Conservation (phyloP, 805 yeast species). For the Jamesozyma gamospora region DNA sequence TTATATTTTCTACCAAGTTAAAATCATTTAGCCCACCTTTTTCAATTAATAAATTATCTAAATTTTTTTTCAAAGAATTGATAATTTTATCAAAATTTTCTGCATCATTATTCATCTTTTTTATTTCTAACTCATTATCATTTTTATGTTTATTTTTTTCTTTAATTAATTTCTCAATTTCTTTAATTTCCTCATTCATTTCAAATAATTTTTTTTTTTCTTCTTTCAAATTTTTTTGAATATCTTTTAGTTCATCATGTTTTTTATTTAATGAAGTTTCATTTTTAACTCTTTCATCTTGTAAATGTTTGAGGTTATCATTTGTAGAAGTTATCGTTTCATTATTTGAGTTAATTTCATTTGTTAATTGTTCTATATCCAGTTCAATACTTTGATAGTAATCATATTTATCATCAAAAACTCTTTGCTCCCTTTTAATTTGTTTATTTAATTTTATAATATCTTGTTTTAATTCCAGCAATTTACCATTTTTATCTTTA, state of each 20-base stretch:
- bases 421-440: constrained; percentile 30
- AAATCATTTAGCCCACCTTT: constrained; percentile 69
- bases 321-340: constrained; percentile 35
- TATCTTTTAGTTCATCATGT: constrained; percentile 16
- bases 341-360: constrained; percentile 42
- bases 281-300: constrained; percentile 22
- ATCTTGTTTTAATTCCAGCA: constrained; percentile 52
- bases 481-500: constrained; percentile 68
- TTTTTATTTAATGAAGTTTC: constrained; percentile 18
- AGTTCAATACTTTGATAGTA: constrained; percentile 54
- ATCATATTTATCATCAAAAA: constrained; percentile 39
- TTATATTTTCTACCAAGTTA: constrained; percentile 42
- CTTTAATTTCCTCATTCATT: constrained; percentile 66
- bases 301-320: constrained; percentile 29
- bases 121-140: constrained; percentile 42
- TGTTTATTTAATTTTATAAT: constrained; percentile 34
- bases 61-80: constrained; percentile 29
- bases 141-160: constrained; percentile 33
- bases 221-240: constrained; percentile 23
- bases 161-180: constrained; percentile 40
- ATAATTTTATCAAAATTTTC: constrained; percentile 37
- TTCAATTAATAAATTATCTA: constrained; percentile 41
- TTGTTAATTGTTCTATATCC: constrained; percentile 56
- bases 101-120: constrained; percentile 45
- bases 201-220: constrained; percentile 53